phyloP scores from a whole-genome alignment of 2,329 filamentous ascomycete species.

The Claviceps sp. region DNA sequence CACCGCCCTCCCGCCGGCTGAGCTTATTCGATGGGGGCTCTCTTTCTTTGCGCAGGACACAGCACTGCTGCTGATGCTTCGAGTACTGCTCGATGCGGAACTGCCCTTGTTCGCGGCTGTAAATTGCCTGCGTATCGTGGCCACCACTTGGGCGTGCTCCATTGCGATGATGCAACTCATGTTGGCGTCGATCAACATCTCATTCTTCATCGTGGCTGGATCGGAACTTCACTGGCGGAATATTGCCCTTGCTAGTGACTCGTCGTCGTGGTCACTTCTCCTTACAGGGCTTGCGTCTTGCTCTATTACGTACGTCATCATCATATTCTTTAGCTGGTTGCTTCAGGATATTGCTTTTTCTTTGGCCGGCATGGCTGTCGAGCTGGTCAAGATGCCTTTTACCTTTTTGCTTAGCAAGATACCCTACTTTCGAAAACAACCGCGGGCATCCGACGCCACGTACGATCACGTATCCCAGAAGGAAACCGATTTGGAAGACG shows the following conservation, averaged over 20 bases:
- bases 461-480: slow-evolving; percentile 9
- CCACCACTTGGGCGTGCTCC: slow-evolving; percentile 9
- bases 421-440: slow-evolving; percentile 2
- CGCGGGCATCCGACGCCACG: not conserved
- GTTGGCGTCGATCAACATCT: slow-evolving; percentile 13
- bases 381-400: slow-evolving; percentile 10
- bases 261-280: slow-evolving; percentile 13
- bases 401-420: slow-evolving; percentile 7
- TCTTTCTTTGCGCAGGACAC: slow-evolving; percentile 24
- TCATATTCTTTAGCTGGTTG: slow-evolving; percentile 9
- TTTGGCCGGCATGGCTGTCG: slow-evolving; percentile 9
- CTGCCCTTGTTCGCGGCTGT: slow-evolving; percentile 9
- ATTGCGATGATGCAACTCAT: slow-evolving; percentile 12
- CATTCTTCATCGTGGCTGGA: slow-evolving; percentile 19
- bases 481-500: slow-evolving; percentile 7
- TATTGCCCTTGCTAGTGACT: slow-evolving; percentile 13
- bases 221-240: slow-evolving; percentile 18
- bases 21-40: slow-evolving; percentile 18
- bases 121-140: slow-evolving; percentile 9
- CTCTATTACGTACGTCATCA: slow-evolving; percentile 4
- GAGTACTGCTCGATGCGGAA: slow-evolving; percentile 16
- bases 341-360: slow-evolving; percentile 12
- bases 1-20: slow-evolving; percentile 15
- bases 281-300: slow-evolving; percentile 14
- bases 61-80: slow-evolving; percentile 17